Evolutionary conservation across 1,139 yeast species (phyloP).

Genomic region (Blastobotrys capitulatus): DNA sequence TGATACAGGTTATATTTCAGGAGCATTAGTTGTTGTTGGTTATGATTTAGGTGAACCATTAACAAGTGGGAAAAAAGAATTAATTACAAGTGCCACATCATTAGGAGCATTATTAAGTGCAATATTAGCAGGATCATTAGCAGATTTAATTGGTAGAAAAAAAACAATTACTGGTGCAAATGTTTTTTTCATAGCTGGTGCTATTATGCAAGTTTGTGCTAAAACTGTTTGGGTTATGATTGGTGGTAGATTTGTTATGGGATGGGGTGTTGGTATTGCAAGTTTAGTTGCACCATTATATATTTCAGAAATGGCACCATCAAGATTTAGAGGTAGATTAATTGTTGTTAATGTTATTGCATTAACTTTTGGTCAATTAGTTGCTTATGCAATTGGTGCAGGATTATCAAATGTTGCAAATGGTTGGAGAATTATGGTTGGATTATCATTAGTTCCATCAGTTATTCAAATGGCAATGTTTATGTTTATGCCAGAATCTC

Average conservation of each 20-base stretch:
- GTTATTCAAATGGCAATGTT: constrained; percentile 70
- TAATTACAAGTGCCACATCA: constrained; percentile 93
- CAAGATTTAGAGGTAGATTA: constrained; percentile 77
- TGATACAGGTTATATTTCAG: constrained; percentile 92
- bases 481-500: constrained; percentile 89
- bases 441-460: constrained; percentile 84
- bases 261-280: constrained; percentile 93
- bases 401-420: constrained; percentile 66
- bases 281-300: constrained; percentile 86
- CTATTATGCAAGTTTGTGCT: constrained; percentile 75
- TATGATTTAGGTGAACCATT: constrained; percentile 53
- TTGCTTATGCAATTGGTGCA: constrained; percentile 91
- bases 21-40: constrained; percentile 82
- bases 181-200: constrained; percentile 73
- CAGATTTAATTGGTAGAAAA: constrained; percentile 79
- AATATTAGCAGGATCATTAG: constrained; percentile 67
- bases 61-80: constrained; percentile 74
- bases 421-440: constrained; percentile 94
- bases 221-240: constrained; percentile 86
- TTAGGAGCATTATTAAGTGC: constrained; percentile 85
- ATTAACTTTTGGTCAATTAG: constrained; percentile 85
- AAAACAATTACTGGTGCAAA: constrained; percentile 76
- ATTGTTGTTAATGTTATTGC: constrained; percentile 56
- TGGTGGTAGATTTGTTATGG: constrained; percentile 83
- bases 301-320: constrained; percentile 88